phyloP scores from a whole-genome alignment of 768 basidiomycete species.

The Mycena epipterygia region DNA sequence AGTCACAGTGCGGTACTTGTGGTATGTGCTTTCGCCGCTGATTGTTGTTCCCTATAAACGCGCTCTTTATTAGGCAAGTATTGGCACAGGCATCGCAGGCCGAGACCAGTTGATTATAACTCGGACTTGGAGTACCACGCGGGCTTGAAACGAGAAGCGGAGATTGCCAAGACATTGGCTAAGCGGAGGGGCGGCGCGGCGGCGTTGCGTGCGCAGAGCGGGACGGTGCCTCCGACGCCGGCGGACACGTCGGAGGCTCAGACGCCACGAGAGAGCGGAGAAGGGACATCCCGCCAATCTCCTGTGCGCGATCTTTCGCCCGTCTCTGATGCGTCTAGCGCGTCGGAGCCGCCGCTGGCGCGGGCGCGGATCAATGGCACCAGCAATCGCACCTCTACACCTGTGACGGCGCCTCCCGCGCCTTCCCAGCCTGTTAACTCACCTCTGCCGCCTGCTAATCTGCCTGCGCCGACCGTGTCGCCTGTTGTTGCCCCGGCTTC shows the following conservation, averaged over 20 bases:
- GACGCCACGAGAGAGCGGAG: conserved; percentile 59
- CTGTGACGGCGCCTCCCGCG: conserved; percentile 23
- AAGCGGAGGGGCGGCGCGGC: conserved; percentile 64
- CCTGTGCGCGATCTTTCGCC: conserved; percentile 71
- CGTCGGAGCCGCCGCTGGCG: conserved; percentile 79
- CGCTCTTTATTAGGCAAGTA: conserved; percentile 75
- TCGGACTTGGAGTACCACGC: conserved; percentile 78
- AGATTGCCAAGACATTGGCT: conserved; percentile 50
- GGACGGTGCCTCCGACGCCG: conserved; percentile 54
- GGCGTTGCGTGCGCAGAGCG: conserved; percentile 48
- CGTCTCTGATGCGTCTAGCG: conserved; percentile 80
- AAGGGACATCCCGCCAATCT: conserved; percentile 50
- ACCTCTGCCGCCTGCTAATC: conserved; percentile 5
- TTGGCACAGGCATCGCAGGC: conserved; percentile 89
- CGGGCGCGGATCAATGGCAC: conserved; percentile 60
- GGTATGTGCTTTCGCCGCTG: conserved; percentile 64
- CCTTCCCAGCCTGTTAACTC: background rate
- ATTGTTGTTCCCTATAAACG: conserved; percentile 17
- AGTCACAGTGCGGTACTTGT: conserved; percentile 91
- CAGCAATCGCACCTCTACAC: conserved; percentile 37
- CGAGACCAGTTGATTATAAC: conserved; percentile 86
- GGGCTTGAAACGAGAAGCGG: conserved; percentile 67
- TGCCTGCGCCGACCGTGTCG: background rate
- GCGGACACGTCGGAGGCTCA: conserved; percentile 63
- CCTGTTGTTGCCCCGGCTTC: conserved; percentile 23